Conservation (phyloP, 805 yeast species). For the Candida quercuum region DNA sequence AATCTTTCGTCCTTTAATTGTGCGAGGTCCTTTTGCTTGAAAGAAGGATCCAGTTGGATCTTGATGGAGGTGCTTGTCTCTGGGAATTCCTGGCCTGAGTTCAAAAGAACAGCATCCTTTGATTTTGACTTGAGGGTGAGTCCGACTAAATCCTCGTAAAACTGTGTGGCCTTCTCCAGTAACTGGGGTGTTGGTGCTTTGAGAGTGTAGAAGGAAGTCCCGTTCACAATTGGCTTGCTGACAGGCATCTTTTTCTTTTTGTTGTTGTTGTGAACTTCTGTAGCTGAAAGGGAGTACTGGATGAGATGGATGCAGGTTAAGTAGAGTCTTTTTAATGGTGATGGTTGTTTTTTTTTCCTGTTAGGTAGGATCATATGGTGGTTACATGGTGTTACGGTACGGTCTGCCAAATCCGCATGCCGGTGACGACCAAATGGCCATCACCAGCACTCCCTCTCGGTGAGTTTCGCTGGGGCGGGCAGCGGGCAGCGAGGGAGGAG, state of each 20-base stretch:
- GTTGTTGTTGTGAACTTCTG: neutral
- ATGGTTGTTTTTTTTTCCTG: no score
- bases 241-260: constrained; percentile 8
- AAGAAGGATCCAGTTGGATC: constrained; percentile 18
- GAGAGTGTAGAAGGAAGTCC: constrained; percentile 46
- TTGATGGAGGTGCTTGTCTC: constrained; percentile 24
- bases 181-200: constrained; percentile 45
- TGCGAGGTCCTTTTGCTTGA: constrained; percentile 21
- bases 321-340: no score
- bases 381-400: neutral
- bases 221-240: constrained; percentile 42
- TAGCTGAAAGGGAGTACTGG: no score
- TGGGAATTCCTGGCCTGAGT: constrained; percentile 24
- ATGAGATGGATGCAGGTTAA: no score
- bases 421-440: no score
- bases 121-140: constrained; percentile 27
- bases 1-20: constrained; percentile 23
- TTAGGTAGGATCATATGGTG: neutral
- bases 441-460: no score
- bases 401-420: neutral
- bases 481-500: no score
- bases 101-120: constrained; percentile 21
- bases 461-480: no score
- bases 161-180: constrained; percentile 42
- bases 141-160: constrained; percentile 48